phyloP scores from a whole-genome alignment of 345 rosid genomes.

The Sisymbrium altissimum region DNA sequence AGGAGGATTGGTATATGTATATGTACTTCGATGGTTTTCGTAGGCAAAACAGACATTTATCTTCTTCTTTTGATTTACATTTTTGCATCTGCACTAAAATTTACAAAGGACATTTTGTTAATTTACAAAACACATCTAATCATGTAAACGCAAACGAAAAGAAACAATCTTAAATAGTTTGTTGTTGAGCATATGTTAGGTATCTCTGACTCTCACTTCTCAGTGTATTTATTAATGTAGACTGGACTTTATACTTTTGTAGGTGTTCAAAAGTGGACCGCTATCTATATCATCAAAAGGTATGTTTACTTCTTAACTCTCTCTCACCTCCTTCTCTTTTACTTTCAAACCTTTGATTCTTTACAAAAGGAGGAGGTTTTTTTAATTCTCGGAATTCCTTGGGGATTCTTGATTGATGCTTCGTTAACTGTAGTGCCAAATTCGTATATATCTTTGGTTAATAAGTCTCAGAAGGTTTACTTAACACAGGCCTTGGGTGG shows the following conservation, averaged over 20 bases:
- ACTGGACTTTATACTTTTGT: slow-evolving; percentile 15
- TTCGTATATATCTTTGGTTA: background rate
- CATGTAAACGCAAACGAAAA: background rate
- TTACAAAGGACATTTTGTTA: background rate
- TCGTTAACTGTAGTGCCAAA: background rate
- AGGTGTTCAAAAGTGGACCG: slow-evolving; percentile 89
- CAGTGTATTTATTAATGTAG: background rate
- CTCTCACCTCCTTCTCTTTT: slow-evolving; percentile 9
- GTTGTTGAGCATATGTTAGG: background rate
- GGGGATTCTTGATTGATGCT: background rate
- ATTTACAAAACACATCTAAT: background rate
- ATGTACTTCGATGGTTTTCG: no score
- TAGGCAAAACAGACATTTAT: no score
- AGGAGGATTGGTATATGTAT: background rate
- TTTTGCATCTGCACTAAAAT: background rate
- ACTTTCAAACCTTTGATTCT: background rate
- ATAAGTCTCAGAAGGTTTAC: background rate
- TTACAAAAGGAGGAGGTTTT: background rate
- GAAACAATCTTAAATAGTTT: background rate
- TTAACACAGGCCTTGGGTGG: slow-evolving; percentile 69
- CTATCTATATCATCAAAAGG: slow-evolving; percentile 84
- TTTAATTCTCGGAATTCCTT: no score
- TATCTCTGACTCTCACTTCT: slow-evolving; percentile 5
- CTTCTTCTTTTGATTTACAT: no score
- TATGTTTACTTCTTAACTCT: background rate